Percentiles rank a stretch among this genome's conserved stretches.
Conservation (phyloP, 495 filamentous ascomycete species). For the Hypoxylon intermedium region DNA sequence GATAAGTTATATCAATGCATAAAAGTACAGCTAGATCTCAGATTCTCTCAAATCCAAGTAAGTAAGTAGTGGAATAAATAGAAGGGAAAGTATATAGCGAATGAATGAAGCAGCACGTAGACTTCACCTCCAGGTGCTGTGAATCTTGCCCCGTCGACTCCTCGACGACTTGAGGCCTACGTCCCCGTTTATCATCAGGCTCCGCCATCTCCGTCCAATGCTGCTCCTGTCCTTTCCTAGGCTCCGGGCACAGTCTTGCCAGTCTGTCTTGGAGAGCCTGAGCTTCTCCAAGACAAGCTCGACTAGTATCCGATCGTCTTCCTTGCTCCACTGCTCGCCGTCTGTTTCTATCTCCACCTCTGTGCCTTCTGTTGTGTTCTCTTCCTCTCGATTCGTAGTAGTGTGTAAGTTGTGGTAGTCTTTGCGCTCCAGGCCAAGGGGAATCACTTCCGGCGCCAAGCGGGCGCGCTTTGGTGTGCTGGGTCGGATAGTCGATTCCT, state of each 20-base stretch:
- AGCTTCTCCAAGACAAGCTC: constrained; percentile 79
- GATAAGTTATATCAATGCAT: background rate
- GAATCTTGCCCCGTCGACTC: constrained; percentile 54
- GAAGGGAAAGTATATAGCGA: constrained; percentile 22
- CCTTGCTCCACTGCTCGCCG: constrained; percentile 64
- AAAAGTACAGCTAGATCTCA: constrained; percentile 33
- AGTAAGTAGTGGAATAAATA: constrained; percentile 16
- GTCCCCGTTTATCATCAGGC: constrained; percentile 67
- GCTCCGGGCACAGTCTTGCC: constrained; percentile 78
- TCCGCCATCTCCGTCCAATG: constrained; percentile 74
- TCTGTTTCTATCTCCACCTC: constrained; percentile 54
- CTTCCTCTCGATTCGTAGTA: constrained; percentile 44
- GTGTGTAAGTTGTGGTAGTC: constrained; percentile 69
- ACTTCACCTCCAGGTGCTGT: constrained; percentile 60
- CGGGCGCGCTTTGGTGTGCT: constrained; percentile 74
- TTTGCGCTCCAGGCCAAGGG: constrained; percentile 67
- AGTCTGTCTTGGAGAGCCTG: constrained; percentile 72
- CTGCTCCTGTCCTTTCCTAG: constrained; percentile 71
- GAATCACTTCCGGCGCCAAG: constrained; percentile 69
- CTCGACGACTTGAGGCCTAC: constrained; percentile 62
- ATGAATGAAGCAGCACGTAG: constrained; percentile 23
- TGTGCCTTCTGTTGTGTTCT: constrained; percentile 44
- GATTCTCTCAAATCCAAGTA: background rate
- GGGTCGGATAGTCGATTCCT: constrained; percentile 48
- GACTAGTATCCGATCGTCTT: constrained; percentile 74